Percentiles rank a stretch among this genome's conserved stretches.
These are phyloP conservation scores for Angomonas ambiguus DNA, from an alignment of 208 protist species.

Conservation along the genomic window DNA sequence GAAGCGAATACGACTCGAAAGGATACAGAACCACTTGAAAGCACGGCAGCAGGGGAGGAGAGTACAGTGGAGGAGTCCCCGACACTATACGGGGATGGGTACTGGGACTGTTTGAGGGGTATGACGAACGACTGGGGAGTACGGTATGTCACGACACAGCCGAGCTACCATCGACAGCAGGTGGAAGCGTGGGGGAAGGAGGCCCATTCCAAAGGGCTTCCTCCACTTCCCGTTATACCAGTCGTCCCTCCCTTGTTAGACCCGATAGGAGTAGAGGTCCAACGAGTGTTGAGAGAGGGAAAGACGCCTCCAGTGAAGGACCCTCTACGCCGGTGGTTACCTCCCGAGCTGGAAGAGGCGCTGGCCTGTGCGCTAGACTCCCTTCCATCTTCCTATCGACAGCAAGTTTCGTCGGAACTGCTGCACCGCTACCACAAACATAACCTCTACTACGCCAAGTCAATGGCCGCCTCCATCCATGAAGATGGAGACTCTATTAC, in stretches of 20 bases:
- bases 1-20: neutral
- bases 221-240: constrained; percentile 18
- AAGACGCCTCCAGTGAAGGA: constrained; percentile 10
- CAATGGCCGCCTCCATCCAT: neutral
- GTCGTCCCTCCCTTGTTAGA: constrained; percentile 25
- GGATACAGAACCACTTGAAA: constrained; percentile 1
- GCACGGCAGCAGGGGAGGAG: neutral
- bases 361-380: constrained; percentile 15
- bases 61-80: neutral
- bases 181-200: constrained; percentile 19
- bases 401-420: neutral
- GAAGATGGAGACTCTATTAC: neutral
- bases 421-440: constrained; percentile 11
- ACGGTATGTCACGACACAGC: constrained; percentile 23
- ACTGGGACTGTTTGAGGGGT: constrained; percentile 18
- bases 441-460: constrained; percentile 12
- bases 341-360: constrained; percentile 14
- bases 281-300: constrained; percentile 27
- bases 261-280: constrained; percentile 26
- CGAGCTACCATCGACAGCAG: constrained; percentile 34
- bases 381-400: constrained; percentile 11
- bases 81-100: constrained; percentile 11
- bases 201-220: neutral
- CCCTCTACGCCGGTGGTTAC: constrained; percentile 12
- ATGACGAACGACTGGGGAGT: neutral